phyloP scores from a whole-genome alignment of 768 basidiomycete genomes.

The Coprinopsis strossmayeri region DNA sequence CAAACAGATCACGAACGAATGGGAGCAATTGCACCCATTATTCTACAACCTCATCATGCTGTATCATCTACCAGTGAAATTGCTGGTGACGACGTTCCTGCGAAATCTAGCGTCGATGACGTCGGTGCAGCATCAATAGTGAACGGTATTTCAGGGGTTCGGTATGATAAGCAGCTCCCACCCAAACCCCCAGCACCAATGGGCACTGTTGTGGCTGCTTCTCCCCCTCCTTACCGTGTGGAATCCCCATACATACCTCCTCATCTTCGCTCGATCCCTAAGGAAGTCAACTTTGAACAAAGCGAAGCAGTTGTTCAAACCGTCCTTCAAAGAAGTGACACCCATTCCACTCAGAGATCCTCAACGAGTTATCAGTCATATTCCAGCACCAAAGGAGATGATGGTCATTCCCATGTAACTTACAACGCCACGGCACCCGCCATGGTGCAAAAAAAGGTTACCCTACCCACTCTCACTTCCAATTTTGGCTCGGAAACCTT shows the following conservation, averaged over 20 bases:
- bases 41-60: background rate
- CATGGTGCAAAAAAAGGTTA: background rate
- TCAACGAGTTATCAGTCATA: conserved; percentile 7
- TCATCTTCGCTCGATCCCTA: background rate
- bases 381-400: conserved; percentile 8
- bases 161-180: conserved; percentile 10
- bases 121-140: conserved; percentile 1
- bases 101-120: background rate
- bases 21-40: background rate
- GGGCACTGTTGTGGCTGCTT: too few relatives aligned
- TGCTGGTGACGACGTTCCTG: background rate
- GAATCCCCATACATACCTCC: background rate
- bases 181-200: conserved; percentile 1
- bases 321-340: conserved; percentile 1
- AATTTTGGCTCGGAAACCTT: background rate
- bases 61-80: background rate
- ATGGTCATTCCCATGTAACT: conserved; percentile 4
- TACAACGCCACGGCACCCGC: background rate
- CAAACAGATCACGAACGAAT: background rate
- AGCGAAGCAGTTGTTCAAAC: background rate
- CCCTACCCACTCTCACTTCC: background rate
- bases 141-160: background rate
- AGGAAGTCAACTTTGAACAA: background rate
- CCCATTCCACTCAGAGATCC: background rate
- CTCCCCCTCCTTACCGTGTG: background rate